Conservation (phyloP, 2,329 filamentous ascomycete species). For the Tolypocladium pustulatum region DNA sequence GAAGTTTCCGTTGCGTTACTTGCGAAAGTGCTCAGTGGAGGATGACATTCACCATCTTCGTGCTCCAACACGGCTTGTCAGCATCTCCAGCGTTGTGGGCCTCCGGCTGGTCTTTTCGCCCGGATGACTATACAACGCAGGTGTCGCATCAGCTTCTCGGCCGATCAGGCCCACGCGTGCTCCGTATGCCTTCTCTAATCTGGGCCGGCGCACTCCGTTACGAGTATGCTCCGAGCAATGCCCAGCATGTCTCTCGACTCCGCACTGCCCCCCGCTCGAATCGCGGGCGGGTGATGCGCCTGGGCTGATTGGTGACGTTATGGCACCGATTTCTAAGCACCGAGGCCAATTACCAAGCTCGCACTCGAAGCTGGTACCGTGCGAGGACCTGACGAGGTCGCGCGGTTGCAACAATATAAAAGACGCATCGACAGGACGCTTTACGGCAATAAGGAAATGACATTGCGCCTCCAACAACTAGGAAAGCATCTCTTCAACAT, state of each 20-base stretch:
- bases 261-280: neutral
- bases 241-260: neutral
- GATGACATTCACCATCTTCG: too few species aligned
- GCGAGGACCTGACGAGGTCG: neutral
- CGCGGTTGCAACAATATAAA: neutral
- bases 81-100: too few species aligned
- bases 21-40: too few species aligned
- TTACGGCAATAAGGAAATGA: neutral
- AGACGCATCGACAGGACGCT: neutral
- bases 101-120: too few species aligned
- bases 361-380: neutral
- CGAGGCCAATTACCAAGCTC: neutral
- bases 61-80: too few species aligned
- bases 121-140: too few species aligned
- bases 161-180: neutral
- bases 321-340: neutral
- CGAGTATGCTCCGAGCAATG: neutral
- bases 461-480: neutral
- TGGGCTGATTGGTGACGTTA: neutral
- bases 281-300: too few species aligned
- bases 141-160: neutral
- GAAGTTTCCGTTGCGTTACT: too few species aligned
- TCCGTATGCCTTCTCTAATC: too few species aligned
- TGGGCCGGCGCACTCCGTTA: too few species aligned
- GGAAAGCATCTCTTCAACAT: neutral